Conservation (phyloP, 2,329 filamentous ascomycete species). For the Epichloe gansuensis region DNA sequence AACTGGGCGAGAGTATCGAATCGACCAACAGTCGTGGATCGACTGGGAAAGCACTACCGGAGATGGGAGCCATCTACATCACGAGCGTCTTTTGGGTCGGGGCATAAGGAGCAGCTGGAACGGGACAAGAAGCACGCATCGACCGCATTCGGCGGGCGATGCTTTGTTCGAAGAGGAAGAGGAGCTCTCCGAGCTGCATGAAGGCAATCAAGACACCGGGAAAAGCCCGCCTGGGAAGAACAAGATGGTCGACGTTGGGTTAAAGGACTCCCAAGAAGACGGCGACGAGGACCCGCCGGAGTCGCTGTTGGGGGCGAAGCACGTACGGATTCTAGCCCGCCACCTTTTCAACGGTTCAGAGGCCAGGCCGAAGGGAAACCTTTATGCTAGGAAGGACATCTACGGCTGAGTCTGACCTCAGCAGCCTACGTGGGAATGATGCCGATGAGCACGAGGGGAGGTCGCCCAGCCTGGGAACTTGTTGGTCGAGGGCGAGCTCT, state of each 20-base stretch:
- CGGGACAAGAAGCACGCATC: constrained; percentile 33
- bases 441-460: constrained; percentile 21
- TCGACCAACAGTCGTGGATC: constrained; percentile 34
- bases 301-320: constrained; percentile 46
- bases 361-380: constrained; percentile 25
- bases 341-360: constrained; percentile 51
- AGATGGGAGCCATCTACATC: constrained; percentile 24
- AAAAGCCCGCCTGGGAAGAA: constrained; percentile 32
- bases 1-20: constrained; percentile 75
- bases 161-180: constrained; percentile 29
- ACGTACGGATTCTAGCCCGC: constrained; percentile 39
- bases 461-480: constrained; percentile 33
- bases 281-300: constrained; percentile 46
- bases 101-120: constrained; percentile 57
- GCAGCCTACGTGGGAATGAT: constrained; percentile 23
- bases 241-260: constrained; percentile 76
- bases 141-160: constrained; percentile 16
- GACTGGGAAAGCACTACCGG: constrained; percentile 19
- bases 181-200: constrained; percentile 26
- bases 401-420: constrained; percentile 36
- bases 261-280: constrained; percentile 51
- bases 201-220: constrained; percentile 16
- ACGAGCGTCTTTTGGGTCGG: constrained; percentile 33
- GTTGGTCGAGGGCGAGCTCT: constrained; percentile 53
- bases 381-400: constrained; percentile 30